phyloP scores from a whole-genome alignment of 2,329 filamentous ascomycete species.

The Thelonectria blattea region DNA sequence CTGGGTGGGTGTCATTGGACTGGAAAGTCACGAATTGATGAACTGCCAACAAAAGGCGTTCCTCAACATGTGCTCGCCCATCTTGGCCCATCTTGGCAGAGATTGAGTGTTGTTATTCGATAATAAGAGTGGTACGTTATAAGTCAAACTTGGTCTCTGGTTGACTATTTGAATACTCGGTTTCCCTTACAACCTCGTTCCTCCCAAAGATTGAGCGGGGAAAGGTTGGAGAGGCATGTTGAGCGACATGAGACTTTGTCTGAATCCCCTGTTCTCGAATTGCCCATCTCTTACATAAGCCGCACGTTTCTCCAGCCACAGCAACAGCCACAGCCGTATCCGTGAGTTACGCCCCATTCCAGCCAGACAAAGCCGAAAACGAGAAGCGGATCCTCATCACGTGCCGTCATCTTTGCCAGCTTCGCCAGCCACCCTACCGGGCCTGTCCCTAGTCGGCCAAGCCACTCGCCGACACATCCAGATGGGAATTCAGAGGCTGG shows the following conservation, averaged over 20 bases:
- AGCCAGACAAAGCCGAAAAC: too few relatives aligned
- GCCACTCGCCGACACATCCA: background rate
- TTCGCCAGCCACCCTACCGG: too few relatives aligned
- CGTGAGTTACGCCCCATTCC: too few relatives aligned
- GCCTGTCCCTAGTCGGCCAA: slow-evolving; percentile 11
- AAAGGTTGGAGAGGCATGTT: background rate
- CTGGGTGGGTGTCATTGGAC: background rate
- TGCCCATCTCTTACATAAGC: too few relatives aligned
- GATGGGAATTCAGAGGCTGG: background rate
- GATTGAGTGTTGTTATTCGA: background rate
- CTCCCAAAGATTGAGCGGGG: background rate
- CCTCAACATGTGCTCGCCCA: background rate
- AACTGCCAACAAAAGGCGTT: background rate
- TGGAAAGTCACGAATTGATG: background rate
- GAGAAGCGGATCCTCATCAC: background rate
- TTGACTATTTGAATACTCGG: background rate
- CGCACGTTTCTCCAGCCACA: too few relatives aligned
- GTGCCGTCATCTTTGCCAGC: slow-evolving; percentile 28
- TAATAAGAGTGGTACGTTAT: too few relatives aligned
- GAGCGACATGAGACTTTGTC: too few relatives aligned
- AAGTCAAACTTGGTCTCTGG: too few relatives aligned
- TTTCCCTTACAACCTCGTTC: slow-evolving; percentile 1
- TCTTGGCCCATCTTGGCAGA: background rate
- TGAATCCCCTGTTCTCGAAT: too few relatives aligned
- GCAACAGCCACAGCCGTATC: too few relatives aligned